Percentiles rank a stretch among this genome's conserved stretches.
Evolutionary conservation across 192 early-diverging fungal species (phyloP).

Genomic region (Umbelopsis vinacea): DNA sequence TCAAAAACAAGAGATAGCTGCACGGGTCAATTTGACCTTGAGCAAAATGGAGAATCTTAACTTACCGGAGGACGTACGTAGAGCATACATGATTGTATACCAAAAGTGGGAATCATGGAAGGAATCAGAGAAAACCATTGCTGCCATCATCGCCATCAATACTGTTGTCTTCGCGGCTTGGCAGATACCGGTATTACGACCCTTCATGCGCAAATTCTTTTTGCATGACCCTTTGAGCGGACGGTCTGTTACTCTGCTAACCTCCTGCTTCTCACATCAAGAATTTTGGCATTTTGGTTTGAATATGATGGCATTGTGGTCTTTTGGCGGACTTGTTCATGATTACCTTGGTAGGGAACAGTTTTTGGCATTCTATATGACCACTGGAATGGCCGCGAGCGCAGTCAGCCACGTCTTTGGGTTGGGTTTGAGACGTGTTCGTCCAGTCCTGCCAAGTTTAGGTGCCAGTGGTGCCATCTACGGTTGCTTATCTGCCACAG

Average conservation of each 20-base stretch:
- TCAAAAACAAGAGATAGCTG: slow-evolving; percentile 35
- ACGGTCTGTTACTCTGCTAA: slow-evolving; percentile 75
- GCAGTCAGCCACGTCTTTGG: slow-evolving; percentile 67
- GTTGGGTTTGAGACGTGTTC: slow-evolving; percentile 43
- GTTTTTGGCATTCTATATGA: slow-evolving; percentile 81
- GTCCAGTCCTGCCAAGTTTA: slow-evolving; percentile 62
- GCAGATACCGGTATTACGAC: slow-evolving; percentile 61
- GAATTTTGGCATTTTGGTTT: slow-evolving; percentile 75
- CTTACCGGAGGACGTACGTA: slow-evolving; percentile 42
- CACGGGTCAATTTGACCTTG: slow-evolving; percentile 24
- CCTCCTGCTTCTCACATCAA: slow-evolving; percentile 79
- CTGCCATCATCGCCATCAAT: slow-evolving; percentile 70
- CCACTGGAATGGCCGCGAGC: slow-evolving; percentile 67
- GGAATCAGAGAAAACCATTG: slow-evolving; percentile 43
- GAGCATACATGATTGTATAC: slow-evolving; percentile 31
- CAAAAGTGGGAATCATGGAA: slow-evolving; percentile 39
- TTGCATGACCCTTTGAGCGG: slow-evolving; percentile 75
- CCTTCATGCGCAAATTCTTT: slow-evolving; percentile 80
- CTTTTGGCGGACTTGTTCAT: slow-evolving; percentile 62
- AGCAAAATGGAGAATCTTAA: slow-evolving; percentile 42
- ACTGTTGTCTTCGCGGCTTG: slow-evolving; percentile 75
- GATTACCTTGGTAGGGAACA: slow-evolving; percentile 63
- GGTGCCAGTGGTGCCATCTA: slow-evolving; percentile 88
- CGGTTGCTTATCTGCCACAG: slow-evolving; percentile 65
- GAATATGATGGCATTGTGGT: slow-evolving; percentile 81